Percentiles rank a stretch among this genome's conserved stretches.
Evolutionary conservation across 31 red algal species (phyloP).

Genomic region (Bonnemaisonia californica): DNA sequence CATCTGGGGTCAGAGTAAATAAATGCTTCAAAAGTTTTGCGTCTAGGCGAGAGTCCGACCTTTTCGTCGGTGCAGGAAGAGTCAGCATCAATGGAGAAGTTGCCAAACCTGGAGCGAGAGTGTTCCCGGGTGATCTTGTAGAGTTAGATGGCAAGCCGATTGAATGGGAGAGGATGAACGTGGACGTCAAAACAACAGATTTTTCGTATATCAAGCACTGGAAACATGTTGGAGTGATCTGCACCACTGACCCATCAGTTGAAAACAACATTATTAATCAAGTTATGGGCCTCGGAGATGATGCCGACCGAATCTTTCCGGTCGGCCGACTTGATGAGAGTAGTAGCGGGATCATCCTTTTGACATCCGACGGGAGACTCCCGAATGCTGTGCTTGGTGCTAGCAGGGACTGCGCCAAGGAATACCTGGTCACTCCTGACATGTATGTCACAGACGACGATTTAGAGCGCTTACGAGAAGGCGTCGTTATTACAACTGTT

Average conservation of each 20-base stretch:
- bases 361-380: conserved; percentile 78
- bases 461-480: conserved; percentile 49
- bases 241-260: conserved; percentile 43
- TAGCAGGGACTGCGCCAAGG: conserved; percentile 32
- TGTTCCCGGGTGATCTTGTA: conserved; percentile 59
- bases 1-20: conserved; percentile 80
- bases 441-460: conserved; percentile 43
- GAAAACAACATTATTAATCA: conserved; percentile 68
- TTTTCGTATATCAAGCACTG: conserved; percentile 79
- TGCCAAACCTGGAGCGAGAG: conserved; percentile 53
- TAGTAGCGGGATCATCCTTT: conserved; percentile 70
- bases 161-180: conserved; percentile 73
- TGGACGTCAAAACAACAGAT: neutral
- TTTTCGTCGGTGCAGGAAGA: conserved; percentile 55
- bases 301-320: conserved; percentile 60
- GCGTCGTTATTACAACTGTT: conserved; percentile 68
- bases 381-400: conserved; percentile 71
- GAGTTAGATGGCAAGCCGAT: conserved; percentile 55
- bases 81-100: conserved; percentile 64
- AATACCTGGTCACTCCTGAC: conserved; percentile 69
- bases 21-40: conserved; percentile 65
- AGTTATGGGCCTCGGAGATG: neutral
- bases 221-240: conserved; percentile 60
- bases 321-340: conserved; percentile 82
- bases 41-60: conserved; percentile 80